Conservation (phyloP, 805 yeast species). For the Schwanniomyces sp. region DNA sequence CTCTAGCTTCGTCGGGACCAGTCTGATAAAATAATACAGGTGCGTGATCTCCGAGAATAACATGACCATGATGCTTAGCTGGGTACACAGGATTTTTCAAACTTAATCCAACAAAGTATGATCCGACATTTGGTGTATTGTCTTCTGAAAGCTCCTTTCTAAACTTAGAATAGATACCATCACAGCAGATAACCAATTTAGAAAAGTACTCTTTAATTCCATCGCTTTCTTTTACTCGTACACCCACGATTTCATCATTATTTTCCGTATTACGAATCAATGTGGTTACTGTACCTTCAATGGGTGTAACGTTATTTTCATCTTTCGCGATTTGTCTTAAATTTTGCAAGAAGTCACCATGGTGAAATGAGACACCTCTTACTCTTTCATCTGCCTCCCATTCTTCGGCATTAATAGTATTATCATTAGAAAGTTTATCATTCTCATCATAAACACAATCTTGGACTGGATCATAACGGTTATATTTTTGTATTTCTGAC, state of each 20-base stretch:
- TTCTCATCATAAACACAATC: slow-evolving; percentile 58
- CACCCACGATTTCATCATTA: slow-evolving; percentile 64
- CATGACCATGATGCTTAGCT: slow-evolving; percentile 80
- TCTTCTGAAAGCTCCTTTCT: slow-evolving; percentile 67
- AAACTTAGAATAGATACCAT: slow-evolving; percentile 93
- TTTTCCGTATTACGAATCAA: slow-evolving; percentile 54
- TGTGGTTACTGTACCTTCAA: slow-evolving; percentile 82
- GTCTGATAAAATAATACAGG: slow-evolving; percentile 91
- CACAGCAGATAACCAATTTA: slow-evolving; percentile 75
- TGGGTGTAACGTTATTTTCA: slow-evolving; percentile 72
- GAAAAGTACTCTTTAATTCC: slow-evolving; percentile 49
- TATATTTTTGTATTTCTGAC: slow-evolving; percentile 38
- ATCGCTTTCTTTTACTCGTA: slow-evolving; percentile 53
- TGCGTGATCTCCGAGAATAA: slow-evolving; percentile 78
- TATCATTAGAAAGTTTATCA: slow-evolving; percentile 50
- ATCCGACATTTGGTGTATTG: slow-evolving; percentile 66
- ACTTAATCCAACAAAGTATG: slow-evolving; percentile 85
- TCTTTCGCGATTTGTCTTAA: slow-evolving; percentile 66
- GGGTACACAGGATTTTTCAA: slow-evolving; percentile 77
- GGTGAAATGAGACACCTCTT: slow-evolving; percentile 87
- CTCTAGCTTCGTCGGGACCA: slow-evolving; percentile 78
- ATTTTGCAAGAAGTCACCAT: slow-evolving; percentile 82
- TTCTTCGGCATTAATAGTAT: slow-evolving; percentile 46
- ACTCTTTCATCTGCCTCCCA: slow-evolving; percentile 61
- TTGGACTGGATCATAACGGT: slow-evolving; percentile 49